These are phyloP conservation scores for Bremia lactucae DNA, from an alignment of 352 stramenopile genomes.

Conservation along the genomic window DNA sequence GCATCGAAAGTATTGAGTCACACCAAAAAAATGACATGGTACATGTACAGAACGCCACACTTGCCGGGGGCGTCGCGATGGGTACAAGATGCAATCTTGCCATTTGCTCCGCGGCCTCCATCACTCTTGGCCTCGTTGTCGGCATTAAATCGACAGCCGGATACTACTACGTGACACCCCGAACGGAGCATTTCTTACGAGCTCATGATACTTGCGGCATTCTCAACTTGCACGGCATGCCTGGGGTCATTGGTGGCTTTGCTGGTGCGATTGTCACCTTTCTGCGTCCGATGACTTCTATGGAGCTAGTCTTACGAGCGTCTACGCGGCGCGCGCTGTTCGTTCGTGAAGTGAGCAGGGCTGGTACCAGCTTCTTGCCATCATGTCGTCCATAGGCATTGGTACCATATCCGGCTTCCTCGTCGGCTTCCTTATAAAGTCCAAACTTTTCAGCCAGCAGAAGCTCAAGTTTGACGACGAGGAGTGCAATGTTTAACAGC, in stretches of 20 bases:
- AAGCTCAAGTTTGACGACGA: slow-evolving; percentile 52
- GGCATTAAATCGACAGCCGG: slow-evolving; percentile 34
- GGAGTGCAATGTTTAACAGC: too few species aligned
- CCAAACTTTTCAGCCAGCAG: slow-evolving; percentile 42
- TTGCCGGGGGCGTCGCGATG: slow-evolving; percentile 78
- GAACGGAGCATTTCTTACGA: slow-evolving; percentile 25
- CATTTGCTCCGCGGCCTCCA: slow-evolving; percentile 45
- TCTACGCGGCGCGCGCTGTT: slow-evolving; percentile 38
- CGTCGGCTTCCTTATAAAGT: slow-evolving; percentile 29
- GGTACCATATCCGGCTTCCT: slow-evolving; percentile 20
- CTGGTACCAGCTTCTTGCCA: slow-evolving; percentile 51
- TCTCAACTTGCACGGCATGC: slow-evolving; percentile 74
- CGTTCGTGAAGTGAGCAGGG: slow-evolving; percentile 33
- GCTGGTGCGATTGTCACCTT: slow-evolving; percentile 45
- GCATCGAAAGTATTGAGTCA: slow-evolving; percentile 28
- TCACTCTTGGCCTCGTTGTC: slow-evolving; percentile 44
- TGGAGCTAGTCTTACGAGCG: slow-evolving; percentile 26
- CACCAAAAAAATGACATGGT: slow-evolving; percentile 77
- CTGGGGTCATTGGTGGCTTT: slow-evolving; percentile 47
- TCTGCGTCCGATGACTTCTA: slow-evolving; percentile 41
- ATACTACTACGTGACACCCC: slow-evolving; percentile 34
- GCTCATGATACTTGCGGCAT: slow-evolving; percentile 56
- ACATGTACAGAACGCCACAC: slow-evolving; percentile 76
- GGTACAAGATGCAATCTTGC: slow-evolving; percentile 58
- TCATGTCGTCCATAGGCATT: slow-evolving; percentile 35